These are phyloP conservation scores for Claviceps sp. DNA, from an alignment of 2,329 filamentous ascomycete genomes.

Conservation along the genomic window DNA sequence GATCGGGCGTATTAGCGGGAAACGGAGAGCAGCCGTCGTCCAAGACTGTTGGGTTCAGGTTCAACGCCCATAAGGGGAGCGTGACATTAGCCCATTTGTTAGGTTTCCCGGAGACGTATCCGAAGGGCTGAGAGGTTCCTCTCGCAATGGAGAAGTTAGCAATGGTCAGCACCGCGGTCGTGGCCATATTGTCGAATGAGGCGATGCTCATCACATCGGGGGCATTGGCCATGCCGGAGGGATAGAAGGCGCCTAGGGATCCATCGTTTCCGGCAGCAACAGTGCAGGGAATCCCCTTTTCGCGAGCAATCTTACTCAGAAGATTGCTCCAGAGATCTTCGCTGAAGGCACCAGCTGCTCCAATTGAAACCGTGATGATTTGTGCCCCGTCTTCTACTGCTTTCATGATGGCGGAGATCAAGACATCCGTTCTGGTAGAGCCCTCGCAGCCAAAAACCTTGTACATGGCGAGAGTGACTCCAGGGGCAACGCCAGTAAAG, in stretches of 20 bases:
- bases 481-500: slow-evolving; percentile 4
- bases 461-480: slow-evolving; percentile 3
- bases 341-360: slow-evolving; percentile 9
- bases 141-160: not conserved
- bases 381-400: slow-evolving; percentile 36
- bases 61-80: slow-evolving; percentile 28
- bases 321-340: slow-evolving; percentile 29
- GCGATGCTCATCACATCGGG: slow-evolving; percentile 8
- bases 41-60: slow-evolving; percentile 28
- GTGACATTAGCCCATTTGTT: slow-evolving; percentile 19
- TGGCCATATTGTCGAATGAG: slow-evolving; percentile 11
- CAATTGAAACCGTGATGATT: slow-evolving; percentile 15
- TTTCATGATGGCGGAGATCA: slow-evolving; percentile 39
- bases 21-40: slow-evolving; percentile 35
- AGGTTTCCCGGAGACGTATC: slow-evolving; percentile 26
- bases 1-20: slow-evolving; percentile 35
- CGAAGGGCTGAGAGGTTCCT: slow-evolving; percentile 14
- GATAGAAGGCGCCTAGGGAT: slow-evolving; percentile 7
- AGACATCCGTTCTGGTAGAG: slow-evolving; percentile 27
- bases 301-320: slow-evolving; percentile 26
- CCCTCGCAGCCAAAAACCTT: slow-evolving; percentile 4
- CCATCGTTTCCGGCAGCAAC: slow-evolving; percentile 17
- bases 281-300: slow-evolving; percentile 10
- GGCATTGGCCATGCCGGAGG: slow-evolving; percentile 6
- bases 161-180: slow-evolving; percentile 2